Evolutionary conservation across 306 rosid genomes (phyloP).

Genomic region (Notholithocarpus densiflorus): DNA sequence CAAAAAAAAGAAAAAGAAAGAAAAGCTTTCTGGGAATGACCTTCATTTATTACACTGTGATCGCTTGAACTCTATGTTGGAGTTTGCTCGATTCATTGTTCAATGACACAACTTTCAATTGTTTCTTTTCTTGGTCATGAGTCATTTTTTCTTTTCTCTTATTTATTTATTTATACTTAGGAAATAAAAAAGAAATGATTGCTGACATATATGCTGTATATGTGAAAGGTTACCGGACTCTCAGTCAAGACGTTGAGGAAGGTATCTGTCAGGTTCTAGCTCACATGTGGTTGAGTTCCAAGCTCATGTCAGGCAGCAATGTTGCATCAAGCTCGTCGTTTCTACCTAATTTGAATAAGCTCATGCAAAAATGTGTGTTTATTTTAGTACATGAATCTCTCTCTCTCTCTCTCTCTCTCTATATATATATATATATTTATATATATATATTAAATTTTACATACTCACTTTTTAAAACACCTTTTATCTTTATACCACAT

Average conservation of each 20-base stretch:
- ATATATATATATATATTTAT: too few species aligned
- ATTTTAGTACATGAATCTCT: too few species aligned
- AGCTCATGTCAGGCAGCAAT: conserved; percentile 54
- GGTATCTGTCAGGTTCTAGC: conserved; percentile 99
- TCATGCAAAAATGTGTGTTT: too few species aligned
- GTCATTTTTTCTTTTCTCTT: too few species aligned
- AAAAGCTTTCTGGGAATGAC: neutral
- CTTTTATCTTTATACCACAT: too few species aligned
- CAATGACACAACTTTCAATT: neutral
- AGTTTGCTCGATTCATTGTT: neutral
- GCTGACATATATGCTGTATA: conserved; percentile 11
- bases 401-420: too few species aligned
- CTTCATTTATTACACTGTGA: neutral
- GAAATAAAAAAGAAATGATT: neutral
- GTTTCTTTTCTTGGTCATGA: neutral
- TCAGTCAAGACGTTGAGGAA: conserved; percentile 94
- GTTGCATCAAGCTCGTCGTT: conserved; percentile 51
- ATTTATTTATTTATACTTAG: too few species aligned
- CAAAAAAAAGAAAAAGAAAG: too few species aligned
- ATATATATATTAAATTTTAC: too few species aligned
- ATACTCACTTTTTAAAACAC: too few species aligned
- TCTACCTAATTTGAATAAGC: too few species aligned
- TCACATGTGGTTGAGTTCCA: conserved; percentile 86
- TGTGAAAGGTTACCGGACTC: conserved; percentile 77
- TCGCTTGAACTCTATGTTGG: neutral